Evolutionary conservation across 2,329 filamentous ascomycete species (phyloP), one percentile per base, ranked within the genome.

Genomic region (Venturiaceae sp.): DNA sequence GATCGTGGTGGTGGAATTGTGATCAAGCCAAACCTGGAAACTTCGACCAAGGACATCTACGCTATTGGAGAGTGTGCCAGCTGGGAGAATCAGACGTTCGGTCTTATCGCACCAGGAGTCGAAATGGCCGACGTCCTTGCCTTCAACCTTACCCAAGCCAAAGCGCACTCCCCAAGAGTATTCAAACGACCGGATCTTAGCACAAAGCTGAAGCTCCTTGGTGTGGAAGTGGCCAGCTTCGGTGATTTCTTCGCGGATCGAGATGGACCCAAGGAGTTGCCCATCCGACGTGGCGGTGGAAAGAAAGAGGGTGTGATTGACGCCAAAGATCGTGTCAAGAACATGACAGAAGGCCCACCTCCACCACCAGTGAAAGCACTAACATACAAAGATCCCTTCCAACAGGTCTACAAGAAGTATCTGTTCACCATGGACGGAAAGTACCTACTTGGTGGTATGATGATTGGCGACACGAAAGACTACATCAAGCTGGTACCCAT

Each of bases 71-170:
- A 96, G 72, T 96, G 91, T 66, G 90, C 91, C 5, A 94, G 86
- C 73, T 96, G 90, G 89, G 81, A 92, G 62, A 86, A 83, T 64
- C 87, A 94, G 71, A 91, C 89, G 0, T 96, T 90, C 64, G 91
- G 91, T 5, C 81, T 96, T 21, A 95, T 96, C 64, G 90, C 88
- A 0, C 91, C 91, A 0, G 91, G 91, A 19, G 81, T 96, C 36
- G 92, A 95, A 71, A 95, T 95, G 89, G 92, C 92, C 0, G 91
- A 95, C 64, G 85, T 96, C 1, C 81, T 96, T 3, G 84, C 91
- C 11, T 96, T 94, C 77, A 96, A 96, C 70, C 81, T 96, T 60
- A 95, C 91, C 3, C 86, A 92, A 68, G 88, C 89, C 33, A 86
- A 87, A 67, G 80, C 83, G 2, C 87, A 92, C 68, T 72, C 82